phyloP scores from a whole-genome alignment of 1,284 basidiomycete species.

The Bondarzewia mesenterica region DNA sequence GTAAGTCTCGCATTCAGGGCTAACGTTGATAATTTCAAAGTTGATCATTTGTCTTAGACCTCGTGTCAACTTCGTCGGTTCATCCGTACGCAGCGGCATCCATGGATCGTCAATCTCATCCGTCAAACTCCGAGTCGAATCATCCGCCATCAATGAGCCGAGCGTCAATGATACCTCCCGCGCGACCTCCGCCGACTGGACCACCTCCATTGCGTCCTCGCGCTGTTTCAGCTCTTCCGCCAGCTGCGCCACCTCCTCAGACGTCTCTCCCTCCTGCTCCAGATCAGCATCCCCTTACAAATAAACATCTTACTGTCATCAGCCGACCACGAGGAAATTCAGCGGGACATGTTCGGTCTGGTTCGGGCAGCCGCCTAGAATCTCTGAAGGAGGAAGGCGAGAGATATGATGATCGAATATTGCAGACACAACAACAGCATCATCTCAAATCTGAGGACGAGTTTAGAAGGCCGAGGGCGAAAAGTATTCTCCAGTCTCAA shows the following conservation, averaged over 20 bases:
- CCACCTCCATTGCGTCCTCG: slow-evolving; percentile 31
- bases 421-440: slow-evolving; percentile 17
- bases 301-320: slow-evolving; percentile 25
- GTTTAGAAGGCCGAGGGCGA: slow-evolving; percentile 15
- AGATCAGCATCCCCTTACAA: slow-evolving; percentile 17
- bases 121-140: neutral
- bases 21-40: neutral
- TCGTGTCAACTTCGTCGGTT: neutral
- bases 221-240: slow-evolving; percentile 53
- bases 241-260: slow-evolving; percentile 55
- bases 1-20: neutral
- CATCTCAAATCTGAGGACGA: slow-evolving; percentile 21
- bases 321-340: slow-evolving; percentile 39
- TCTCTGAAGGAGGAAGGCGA: slow-evolving; percentile 56
- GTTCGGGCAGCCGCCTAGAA: slow-evolving; percentile 48
- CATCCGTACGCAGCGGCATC: slow-evolving; percentile 1
- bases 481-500: slow-evolving; percentile 10
- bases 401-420: slow-evolving; percentile 22
- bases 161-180: slow-evolving; percentile 18
- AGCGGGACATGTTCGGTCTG: slow-evolving; percentile 42
- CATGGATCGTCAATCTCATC: slow-evolving; percentile 4
- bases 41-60: neutral
- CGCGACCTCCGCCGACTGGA: slow-evolving; percentile 14
- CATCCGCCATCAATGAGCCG: slow-evolving; percentile 5
- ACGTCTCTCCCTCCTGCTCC: slow-evolving; percentile 59